A percentile compares a stretch with the other conserved stretches of the same genome.
Evolutionary conservation across 1,139 yeast species (phyloP).

Genomic region (Zygosaccharomyces pseudobailii): DNA sequence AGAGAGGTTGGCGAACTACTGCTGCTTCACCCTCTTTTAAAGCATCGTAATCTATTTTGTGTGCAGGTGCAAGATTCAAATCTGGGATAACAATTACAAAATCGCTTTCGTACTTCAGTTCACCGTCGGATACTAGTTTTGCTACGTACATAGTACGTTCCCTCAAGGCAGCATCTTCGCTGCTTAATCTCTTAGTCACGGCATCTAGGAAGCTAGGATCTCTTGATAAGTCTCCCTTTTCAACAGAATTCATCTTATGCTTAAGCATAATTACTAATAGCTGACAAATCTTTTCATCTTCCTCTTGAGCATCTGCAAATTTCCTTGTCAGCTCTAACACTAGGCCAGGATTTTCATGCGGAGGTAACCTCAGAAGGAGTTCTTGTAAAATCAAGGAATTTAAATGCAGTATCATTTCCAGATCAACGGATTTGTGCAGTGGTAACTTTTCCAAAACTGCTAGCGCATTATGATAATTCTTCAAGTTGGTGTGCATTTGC

Average conservation of each 20-base stretch:
- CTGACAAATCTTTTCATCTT: conserved; percentile 20
- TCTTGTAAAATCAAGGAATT: conserved; percentile 23
- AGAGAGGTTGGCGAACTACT: conserved; percentile 2
- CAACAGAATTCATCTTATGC: conserved; percentile 10
- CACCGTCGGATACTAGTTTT: conserved; percentile 32
- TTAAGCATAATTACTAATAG: conserved; percentile 25
- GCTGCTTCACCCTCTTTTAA: conserved; percentile 14
- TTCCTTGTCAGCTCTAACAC: conserved; percentile 8
- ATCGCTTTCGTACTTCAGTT: conserved; percentile 32
- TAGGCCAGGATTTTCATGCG: conserved; percentile 18
- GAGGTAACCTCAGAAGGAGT: conserved; percentile 18
- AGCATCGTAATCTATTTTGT: conserved; percentile 7
- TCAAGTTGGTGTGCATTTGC: conserved; percentile 12
- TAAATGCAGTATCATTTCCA: conserved; percentile 15
- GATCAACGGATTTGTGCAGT: conserved; percentile 13
- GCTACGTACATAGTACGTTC: conserved; percentile 39
- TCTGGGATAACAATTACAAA: conserved; percentile 26
- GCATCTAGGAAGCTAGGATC: conserved; percentile 30
- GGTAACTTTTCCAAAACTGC: conserved; percentile 21
- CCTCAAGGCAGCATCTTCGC: conserved; percentile 27
- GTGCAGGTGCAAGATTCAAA: conserved; percentile 8
- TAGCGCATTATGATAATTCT: conserved; percentile 17
- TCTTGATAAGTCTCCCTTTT: conserved; percentile 21
- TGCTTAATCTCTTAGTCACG: conserved; percentile 34
- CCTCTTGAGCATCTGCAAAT: conserved; percentile 15